Evolutionary conservation across 108 stramenopile species (phyloP), one percentile per base, ranked within the genome.

Genomic region (Seminavis robusta): DNA sequence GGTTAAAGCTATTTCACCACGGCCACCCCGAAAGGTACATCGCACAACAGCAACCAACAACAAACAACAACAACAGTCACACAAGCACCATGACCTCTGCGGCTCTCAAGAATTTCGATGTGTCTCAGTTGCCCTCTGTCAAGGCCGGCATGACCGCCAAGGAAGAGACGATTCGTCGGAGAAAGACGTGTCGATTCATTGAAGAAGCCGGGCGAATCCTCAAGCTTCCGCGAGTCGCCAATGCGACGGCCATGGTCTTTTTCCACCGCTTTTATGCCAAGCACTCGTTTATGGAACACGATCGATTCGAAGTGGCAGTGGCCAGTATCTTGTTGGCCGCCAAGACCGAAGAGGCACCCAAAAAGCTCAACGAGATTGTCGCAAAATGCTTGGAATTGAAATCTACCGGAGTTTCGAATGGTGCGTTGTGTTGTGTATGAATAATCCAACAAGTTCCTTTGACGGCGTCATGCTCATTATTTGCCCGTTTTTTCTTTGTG

Each of bases 231-330:
- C 87, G 90, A 13, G 78, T 84, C 13, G 84, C 90, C 27, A 56
- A 83, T 21, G 64, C 86, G 27, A 94, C 90, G 11, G 81, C 89
- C 51, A 76, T 77, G 56, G 88, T 94, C 20, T 94, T 90, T 71
- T 94, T 91, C 55, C 94, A 94, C 56, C 80, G 94, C 8, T 94
- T 94, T 52, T 94, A 85, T 50, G 84, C 88, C 33, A 84, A 83
- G 51, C 94, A 94, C 44, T 79, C 83, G 10, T 94, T 94, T 61
- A 63, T 67, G 26, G 69, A 86, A 33, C 94, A 94, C 53, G 86
- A 91, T 67, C 83, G 90, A 5, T 91, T 91, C 51, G 90, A 91
- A 62, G 87, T 91, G 9, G 85, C 90, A 31, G 79, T 90, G 40
- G 94, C 94, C 1, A 81, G 83, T 46, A 56, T 91, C 23, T 59